Conservation (phyloP, 257 asterid genomes). For the Parsonsia alboflavescens region DNA sequence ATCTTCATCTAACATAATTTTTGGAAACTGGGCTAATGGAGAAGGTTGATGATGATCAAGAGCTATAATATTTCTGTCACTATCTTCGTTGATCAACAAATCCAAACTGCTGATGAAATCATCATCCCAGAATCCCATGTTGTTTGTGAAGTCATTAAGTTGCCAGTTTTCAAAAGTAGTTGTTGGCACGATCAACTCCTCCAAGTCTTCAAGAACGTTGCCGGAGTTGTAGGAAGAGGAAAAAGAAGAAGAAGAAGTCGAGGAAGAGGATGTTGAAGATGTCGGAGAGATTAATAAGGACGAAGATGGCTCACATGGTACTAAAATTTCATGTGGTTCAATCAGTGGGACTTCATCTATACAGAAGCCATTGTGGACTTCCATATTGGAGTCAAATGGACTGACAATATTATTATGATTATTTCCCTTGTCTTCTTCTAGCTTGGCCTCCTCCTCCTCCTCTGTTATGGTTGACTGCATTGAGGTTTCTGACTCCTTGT, state of each 20-base stretch:
- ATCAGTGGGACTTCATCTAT: slow-evolving; percentile 70
- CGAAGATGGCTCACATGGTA: slow-evolving; percentile 25
- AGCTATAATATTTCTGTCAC: slow-evolving; percentile 14
- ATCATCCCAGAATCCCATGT: slow-evolving; percentile 62
- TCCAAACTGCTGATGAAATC: slow-evolving; percentile 50
- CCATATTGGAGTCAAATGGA: slow-evolving; percentile 20
- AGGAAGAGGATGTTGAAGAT: slow-evolving; percentile 22
- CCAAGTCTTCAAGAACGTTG: slow-evolving; percentile 30
- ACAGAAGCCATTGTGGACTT: slow-evolving; percentile 57
- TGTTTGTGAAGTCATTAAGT: slow-evolving; percentile 27
- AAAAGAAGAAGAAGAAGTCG: slow-evolving; percentile 26
- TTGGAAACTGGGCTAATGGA: background rate
- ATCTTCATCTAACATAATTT: slow-evolving; percentile 17
- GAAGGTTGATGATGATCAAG: background rate
- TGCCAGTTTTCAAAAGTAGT: slow-evolving; percentile 33
- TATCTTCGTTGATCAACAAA: slow-evolving; percentile 30
- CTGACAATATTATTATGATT: background rate
- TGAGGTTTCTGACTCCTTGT: slow-evolving; percentile 17
- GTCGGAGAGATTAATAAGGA: slow-evolving; percentile 31
- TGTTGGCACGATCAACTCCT: slow-evolving; percentile 18
- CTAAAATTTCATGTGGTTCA: slow-evolving; percentile 59
- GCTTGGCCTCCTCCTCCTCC: slow-evolving; percentile 12
- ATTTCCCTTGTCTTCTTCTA: background rate
- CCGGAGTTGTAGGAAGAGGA: slow-evolving; percentile 14
- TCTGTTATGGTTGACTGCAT: slow-evolving; percentile 22